phyloP scores from a whole-genome alignment of 306 rosid genomes.

The Vigna angularis region DNA sequence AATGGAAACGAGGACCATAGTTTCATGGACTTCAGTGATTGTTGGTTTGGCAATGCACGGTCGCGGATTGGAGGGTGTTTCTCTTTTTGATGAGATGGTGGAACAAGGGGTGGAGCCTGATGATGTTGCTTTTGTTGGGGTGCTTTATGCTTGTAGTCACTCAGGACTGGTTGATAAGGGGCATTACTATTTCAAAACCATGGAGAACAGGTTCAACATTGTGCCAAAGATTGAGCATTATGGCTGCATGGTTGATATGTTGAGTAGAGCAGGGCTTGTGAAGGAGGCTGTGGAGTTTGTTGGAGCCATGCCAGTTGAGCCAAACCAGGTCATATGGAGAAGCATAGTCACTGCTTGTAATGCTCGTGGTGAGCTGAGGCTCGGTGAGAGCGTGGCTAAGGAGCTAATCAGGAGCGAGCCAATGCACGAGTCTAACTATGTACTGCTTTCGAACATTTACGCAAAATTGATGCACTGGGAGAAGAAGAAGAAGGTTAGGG shows the following conservation, averaged over 20 bases:
- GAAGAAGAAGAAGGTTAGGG: constrained; percentile 82
- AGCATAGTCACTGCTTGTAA: constrained; percentile 76
- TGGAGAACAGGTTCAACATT: constrained; percentile 57
- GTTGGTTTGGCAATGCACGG: constrained; percentile 94
- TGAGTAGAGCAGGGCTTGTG: constrained; percentile 85
- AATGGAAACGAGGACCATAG: constrained; percentile 67
- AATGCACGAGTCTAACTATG: constrained; percentile 75
- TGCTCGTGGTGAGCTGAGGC: constrained; percentile 74
- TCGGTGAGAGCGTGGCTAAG: constrained; percentile 74
- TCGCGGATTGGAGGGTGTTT: constrained; percentile 71
- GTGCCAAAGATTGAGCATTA: constrained; percentile 88
- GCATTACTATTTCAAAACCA: constrained; percentile 60
- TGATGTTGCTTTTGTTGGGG: constrained; percentile 76
- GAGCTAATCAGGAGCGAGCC: constrained; percentile 70
- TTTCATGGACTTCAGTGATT: constrained; percentile 92
- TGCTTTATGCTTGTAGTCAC: constrained; percentile 95
- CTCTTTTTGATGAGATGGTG: constrained; percentile 78
- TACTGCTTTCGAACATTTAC: constrained; percentile 83
- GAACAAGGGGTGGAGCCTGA: constrained; percentile 69
- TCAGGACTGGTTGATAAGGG: constrained; percentile 79
- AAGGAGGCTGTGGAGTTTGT: constrained; percentile 78
- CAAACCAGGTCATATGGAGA: constrained; percentile 78
- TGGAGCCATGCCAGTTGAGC: constrained; percentile 69
- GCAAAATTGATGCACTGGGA: constrained; percentile 84
- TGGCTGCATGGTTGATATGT: constrained; percentile 91